Percentiles rank a stretch among this genome's conserved stretches.
These are phyloP conservation scores for Pleurotus platypus DNA, from an alignment of 768 basidiomycete species.

Conservation along the genomic window DNA sequence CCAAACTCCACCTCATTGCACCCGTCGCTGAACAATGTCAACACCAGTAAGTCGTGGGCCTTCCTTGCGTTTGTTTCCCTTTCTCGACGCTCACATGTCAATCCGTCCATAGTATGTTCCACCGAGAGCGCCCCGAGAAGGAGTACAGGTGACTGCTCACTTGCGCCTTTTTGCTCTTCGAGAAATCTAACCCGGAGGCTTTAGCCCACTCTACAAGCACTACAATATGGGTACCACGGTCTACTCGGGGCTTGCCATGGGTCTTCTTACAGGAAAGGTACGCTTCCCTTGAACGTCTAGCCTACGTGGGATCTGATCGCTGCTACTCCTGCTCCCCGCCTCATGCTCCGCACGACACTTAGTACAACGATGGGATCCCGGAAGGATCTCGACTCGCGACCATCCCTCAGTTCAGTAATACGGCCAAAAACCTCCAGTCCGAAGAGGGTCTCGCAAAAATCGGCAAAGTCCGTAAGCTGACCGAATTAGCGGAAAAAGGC, in stretches of 20 bases:
- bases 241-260: slow-evolving; percentile 71
- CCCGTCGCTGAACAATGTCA: slow-evolving; percentile 80
- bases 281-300: not conserved
- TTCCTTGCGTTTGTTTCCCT: not conserved
- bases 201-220: slow-evolving; percentile 60
- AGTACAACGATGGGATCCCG: slow-evolving; percentile 78
- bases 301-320: no score
- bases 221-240: slow-evolving; percentile 68
- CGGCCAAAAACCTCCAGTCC: slow-evolving; percentile 47
- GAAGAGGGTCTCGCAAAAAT: slow-evolving; percentile 68
- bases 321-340: not conserved
- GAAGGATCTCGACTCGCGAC: slow-evolving; percentile 65
- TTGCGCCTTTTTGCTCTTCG: not conserved
- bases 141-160: slow-evolving; percentile 55
- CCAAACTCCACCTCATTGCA: slow-evolving; percentile 57
- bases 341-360: slow-evolving; percentile 10
- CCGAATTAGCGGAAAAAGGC: slow-evolving; percentile 61
- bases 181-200: no score
- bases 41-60: slow-evolving; percentile 45
- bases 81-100: not conserved
- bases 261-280: slow-evolving; percentile 78
- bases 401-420: slow-evolving; percentile 52
- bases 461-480: slow-evolving; percentile 64
- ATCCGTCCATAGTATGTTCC: slow-evolving; percentile 53
- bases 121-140: slow-evolving; percentile 77